phyloP scores from a whole-genome alignment of 495 filamentous ascomycete species.

The Penicillium cinerascens region DNA sequence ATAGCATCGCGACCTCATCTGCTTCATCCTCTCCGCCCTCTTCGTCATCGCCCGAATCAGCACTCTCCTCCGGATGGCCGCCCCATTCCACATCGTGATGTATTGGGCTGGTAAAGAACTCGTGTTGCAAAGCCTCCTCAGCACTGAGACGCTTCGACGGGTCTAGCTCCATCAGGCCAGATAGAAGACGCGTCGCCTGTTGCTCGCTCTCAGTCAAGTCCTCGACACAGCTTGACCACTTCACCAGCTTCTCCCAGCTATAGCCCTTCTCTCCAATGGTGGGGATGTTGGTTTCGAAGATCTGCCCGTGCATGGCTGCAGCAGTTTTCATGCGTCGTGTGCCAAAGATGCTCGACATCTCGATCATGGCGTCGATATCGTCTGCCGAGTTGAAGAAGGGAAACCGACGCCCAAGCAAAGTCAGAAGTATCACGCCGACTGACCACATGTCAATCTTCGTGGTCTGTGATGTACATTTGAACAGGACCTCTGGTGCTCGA shows the following conservation, averaged over 20 bases:
- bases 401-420: constrained; percentile 83
- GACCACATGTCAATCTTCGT: constrained; percentile 97
- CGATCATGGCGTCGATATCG: constrained; percentile 94
- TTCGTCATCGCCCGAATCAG: constrained; percentile 37
- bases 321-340: constrained; percentile 71
- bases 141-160: constrained; percentile 56
- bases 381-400: constrained; percentile 98
- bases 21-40: constrained; percentile 35
- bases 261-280: constrained; percentile 84
- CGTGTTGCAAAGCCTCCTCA: constrained; percentile 56
- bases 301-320: constrained; percentile 77
- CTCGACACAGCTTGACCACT: constrained; percentile 72
- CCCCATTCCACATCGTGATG: constrained; percentile 48
- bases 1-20: constrained; percentile 47
- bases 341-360: constrained; percentile 96
- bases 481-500: constrained; percentile 90
- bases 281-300: constrained; percentile 88
- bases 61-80: constrained; percentile 40
- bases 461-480: constrained; percentile 97
- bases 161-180: constrained; percentile 59
- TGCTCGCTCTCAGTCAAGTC: constrained; percentile 47
- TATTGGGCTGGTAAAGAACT: constrained; percentile 57
- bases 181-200: constrained; percentile 56
- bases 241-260: constrained; percentile 83
- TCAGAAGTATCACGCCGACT: constrained; percentile 88